phyloP scores from a whole-genome alignment of 2,329 filamentous ascomycete genomes.

The Diplodia intermedia region DNA sequence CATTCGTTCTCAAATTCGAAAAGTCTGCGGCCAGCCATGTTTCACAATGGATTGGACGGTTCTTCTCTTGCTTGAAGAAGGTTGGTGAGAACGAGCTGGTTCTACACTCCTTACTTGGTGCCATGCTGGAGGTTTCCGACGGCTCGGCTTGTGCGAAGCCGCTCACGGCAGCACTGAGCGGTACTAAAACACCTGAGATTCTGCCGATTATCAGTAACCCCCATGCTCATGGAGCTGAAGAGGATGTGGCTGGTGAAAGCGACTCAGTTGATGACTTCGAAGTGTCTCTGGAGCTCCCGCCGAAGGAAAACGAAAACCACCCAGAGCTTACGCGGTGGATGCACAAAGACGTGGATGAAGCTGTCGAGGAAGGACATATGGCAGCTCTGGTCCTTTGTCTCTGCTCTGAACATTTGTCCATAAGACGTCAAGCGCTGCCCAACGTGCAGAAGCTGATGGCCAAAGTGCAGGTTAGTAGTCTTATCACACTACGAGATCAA shows the following conservation, averaged over 20 bases:
- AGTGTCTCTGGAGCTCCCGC: slow-evolving; percentile 44
- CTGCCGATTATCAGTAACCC: not conserved
- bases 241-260: not conserved
- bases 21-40: slow-evolving; percentile 36
- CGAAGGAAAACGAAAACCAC: slow-evolving; percentile 53
- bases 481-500: not conserved
- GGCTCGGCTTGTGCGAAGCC: slow-evolving; percentile 38
- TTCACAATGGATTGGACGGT: slow-evolving; percentile 46
- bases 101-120: slow-evolving; percentile 33
- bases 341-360: slow-evolving; percentile 77
- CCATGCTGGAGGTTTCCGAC: slow-evolving; percentile 3
- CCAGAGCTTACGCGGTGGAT: slow-evolving; percentile 67
- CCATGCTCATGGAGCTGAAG: not conserved
- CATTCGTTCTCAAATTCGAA: slow-evolving; percentile 53
- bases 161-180: slow-evolving; percentile 50
- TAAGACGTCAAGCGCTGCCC: slow-evolving; percentile 77
- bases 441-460: slow-evolving; percentile 69
- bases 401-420: slow-evolving; percentile 74
- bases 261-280: slow-evolving; percentile 9
- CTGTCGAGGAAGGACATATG: slow-evolving; percentile 78
- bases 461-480: slow-evolving; percentile 54
- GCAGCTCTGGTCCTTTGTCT: slow-evolving; percentile 75
- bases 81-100: slow-evolving; percentile 46
- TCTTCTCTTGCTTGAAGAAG: slow-evolving; percentile 46
- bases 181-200: slow-evolving; percentile 31